Base-by-base conservation (phyloP, 495 filamentous ascomycete species). In the Emericellopsis terricola region DNA sequence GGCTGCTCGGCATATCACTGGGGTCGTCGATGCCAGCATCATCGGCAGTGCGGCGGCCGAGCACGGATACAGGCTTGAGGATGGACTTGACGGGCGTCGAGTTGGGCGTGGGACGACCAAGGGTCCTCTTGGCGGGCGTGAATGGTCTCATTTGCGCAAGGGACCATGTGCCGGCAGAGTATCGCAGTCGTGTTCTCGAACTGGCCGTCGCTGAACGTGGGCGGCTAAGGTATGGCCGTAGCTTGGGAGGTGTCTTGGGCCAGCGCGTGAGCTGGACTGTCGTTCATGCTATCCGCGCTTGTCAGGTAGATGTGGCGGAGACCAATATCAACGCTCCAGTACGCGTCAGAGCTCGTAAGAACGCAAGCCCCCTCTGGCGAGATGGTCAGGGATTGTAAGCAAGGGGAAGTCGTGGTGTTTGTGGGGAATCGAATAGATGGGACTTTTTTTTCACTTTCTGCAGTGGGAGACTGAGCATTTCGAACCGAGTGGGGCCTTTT, bases 1-100 rank as follows among this genome's bases (percentile, higher is more conserved):
- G 68, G 50, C 74, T 79, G 17, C 57, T 55, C 23, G 62, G 16
- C 55, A 58, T 21, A 51, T 44, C 15, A 48, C 44, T 50, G 33
- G 69, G 53, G 28, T 52, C 48, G 27, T 56, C 57, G 15, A 56
- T 46, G 16, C 48, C 55, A 17, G 55, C 56, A 20, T 62, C 57
- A 29, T 51, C 47, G 30, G 49, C 40, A 27, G 53, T 43, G 21
- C 54, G 51, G 17, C 44, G 49, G 44, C 54, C 53, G 21, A 60
- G 45, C 4, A 59, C 23, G 0, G 57, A 45, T 8, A 47, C 41
- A 1, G 52, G 39, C 20, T 56, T 57, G 11, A 65, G 50, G 34
- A 65, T 65, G 6, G 62, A 58, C 28, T 57, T 61, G 19, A 65
- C 54, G 10, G 60, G 45, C 16, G 49, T 45, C 1, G 39, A 34